Evolutionary conservation across 2,329 filamentous ascomycete species (phyloP).

Genomic region (Fusarium albidum): DNA sequence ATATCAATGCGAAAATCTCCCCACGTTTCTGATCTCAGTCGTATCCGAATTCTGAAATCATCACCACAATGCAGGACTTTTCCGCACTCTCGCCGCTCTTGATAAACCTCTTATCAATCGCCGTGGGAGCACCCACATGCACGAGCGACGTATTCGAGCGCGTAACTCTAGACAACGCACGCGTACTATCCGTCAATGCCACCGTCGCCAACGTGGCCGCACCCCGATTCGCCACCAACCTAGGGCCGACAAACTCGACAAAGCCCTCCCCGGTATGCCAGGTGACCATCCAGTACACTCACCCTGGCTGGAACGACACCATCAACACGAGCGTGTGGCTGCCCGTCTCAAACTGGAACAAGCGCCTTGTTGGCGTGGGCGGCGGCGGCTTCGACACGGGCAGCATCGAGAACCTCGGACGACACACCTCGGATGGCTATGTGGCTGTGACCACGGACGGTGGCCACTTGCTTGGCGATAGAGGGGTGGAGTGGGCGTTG

Average conservation of each 20-base stretch:
- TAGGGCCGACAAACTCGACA: conserved; percentile 3
- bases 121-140: background rate
- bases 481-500: conserved; percentile 25
- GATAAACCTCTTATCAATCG: no score
- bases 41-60: no score
- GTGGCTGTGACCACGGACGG: conserved; percentile 22
- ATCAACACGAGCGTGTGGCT: conserved; percentile 21
- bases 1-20: no score
- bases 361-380: conserved; percentile 21
- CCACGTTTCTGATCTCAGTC: no score
- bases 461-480: background rate
- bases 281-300: conserved; percentile 17
- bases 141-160: background rate
- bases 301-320: conserved; percentile 25
- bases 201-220: background rate
- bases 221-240: background rate
- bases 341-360: conserved; percentile 24
- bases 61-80: no score
- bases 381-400: conserved; percentile 29
- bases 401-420: background rate
- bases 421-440: conserved; percentile 12
- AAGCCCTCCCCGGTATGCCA: conserved; percentile 2
- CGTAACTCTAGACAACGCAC: background rate
- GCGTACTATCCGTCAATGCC: conserved; percentile 1
- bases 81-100: no score